These are phyloP conservation scores for Solanum lycopersicoides DNA, from an alignment of 257 asterid species.

Conservation along the genomic window DNA sequence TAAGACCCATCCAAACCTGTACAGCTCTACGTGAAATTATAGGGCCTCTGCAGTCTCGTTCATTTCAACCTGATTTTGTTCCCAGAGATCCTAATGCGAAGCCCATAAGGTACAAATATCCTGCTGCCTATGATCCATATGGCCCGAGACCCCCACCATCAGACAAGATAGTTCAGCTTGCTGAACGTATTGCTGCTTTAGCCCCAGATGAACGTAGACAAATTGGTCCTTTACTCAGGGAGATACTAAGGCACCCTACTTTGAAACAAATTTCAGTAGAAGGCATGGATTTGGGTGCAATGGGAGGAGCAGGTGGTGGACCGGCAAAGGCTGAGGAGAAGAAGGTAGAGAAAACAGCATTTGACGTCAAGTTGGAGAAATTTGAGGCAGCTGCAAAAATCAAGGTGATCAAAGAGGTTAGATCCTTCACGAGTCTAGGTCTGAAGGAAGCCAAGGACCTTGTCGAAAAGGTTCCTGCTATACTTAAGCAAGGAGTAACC, in stretches of 20 bases:
- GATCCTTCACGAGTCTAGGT: constrained; percentile 63
- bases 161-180: constrained; percentile 56
- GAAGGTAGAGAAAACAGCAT: constrained; percentile 65
- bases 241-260: constrained; percentile 43
- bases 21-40: constrained; percentile 13
- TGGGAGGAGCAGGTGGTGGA: constrained; percentile 29
- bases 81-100: constrained; percentile 60
- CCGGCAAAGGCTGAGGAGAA: constrained; percentile 53
- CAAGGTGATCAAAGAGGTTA: constrained; percentile 82
- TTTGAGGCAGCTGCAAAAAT: constrained; percentile 63
- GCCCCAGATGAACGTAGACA: constrained; percentile 44
- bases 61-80: constrained; percentile 59
- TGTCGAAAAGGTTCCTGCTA: constrained; percentile 63
- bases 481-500: constrained; percentile 60
- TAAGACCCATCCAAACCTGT: constrained; percentile 19
- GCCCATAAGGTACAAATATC: constrained; percentile 55
- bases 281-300: constrained; percentile 28
- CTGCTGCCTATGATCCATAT: constrained; percentile 58
- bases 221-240: constrained; percentile 38
- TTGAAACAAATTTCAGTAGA: constrained; percentile 33
- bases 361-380: constrained; percentile 71
- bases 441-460: constrained; percentile 84
- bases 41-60: constrained; percentile 39
- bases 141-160: constrained; percentile 75
- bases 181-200: constrained; percentile 54